Conservation (phyloP, 352 stramenopile genomes). For the Pythium plurisporium region DNA sequence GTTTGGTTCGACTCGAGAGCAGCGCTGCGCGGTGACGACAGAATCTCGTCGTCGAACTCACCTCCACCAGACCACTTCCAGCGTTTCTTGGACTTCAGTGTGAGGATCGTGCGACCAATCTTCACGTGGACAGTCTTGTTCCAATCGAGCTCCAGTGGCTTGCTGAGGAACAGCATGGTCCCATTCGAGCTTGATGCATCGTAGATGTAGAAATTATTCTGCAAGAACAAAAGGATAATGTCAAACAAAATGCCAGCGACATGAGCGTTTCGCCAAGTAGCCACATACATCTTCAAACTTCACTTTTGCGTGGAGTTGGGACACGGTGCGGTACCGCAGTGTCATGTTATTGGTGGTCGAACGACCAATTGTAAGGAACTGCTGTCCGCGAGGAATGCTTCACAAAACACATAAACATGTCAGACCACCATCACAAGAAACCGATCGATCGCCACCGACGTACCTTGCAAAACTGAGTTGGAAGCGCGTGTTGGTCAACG, state of each 20-base stretch:
- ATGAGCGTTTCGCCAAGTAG: too few relatives aligned
- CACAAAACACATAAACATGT: constrained; percentile 5
- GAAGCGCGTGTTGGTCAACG: constrained; percentile 90
- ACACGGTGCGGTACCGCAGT: constrained; percentile 80
- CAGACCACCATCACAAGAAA: not conserved
- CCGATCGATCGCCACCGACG: constrained; percentile 14
- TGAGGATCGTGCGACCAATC: constrained; percentile 80
- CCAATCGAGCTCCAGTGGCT: constrained; percentile 76
- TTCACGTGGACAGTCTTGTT: constrained; percentile 82
- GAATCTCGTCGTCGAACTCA: constrained; percentile 19
- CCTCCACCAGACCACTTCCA: constrained; percentile 67
- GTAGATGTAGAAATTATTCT: constrained; percentile 77
- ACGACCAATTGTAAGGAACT: constrained; percentile 71
- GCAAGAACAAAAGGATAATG: not conserved
- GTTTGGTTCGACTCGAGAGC: constrained; percentile 6
- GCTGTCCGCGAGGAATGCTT: constrained; percentile 62
- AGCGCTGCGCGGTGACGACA: constrained; percentile 2
- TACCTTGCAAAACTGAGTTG: constrained; percentile 90
- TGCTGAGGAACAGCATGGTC: constrained; percentile 82
- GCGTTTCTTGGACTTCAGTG: constrained; percentile 79
- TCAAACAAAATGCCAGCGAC: not conserved
- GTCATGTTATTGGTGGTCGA: constrained; percentile 87
- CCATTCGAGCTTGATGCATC: constrained; percentile 79
- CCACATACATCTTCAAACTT: constrained; percentile 74
- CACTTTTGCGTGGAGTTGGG: constrained; percentile 77